Evolutionary conservation across 176 grass and related monocot species (phyloP).

Genomic region (Raddia distichophylla): DNA sequence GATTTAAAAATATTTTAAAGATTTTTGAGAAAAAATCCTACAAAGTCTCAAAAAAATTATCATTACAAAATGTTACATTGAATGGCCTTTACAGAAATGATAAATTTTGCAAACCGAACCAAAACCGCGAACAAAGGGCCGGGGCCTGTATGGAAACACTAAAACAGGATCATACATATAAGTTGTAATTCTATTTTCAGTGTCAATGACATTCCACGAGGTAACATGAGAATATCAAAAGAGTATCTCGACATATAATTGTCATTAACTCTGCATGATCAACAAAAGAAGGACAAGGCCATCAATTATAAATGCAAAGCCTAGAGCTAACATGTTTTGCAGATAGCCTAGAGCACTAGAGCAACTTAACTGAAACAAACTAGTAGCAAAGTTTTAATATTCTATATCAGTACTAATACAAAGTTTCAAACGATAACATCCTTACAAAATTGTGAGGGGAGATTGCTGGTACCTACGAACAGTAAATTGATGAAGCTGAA

Average conservation of each 20-base stretch:
- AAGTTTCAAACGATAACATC: background rate
- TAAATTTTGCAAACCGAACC: too few relatives aligned
- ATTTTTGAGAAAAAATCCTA: too few relatives aligned
- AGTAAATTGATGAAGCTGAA: background rate
- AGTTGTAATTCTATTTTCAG: background rate
- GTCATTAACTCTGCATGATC: background rate
- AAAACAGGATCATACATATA: background rate
- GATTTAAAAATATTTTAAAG: too few relatives aligned
- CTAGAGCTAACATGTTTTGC: background rate
- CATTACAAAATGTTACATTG: too few relatives aligned
- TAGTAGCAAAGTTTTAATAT: slow-evolving; percentile 14
- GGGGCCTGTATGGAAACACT: background rate
- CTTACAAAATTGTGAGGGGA: background rate
- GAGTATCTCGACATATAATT: background rate
- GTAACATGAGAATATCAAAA: background rate
- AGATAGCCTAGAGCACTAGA: slow-evolving; percentile 34
- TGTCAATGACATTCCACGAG: slow-evolving; percentile 1
- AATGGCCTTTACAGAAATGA: too few relatives aligned
- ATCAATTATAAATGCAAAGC: slow-evolving; percentile 13
- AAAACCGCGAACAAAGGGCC: too few relatives aligned
- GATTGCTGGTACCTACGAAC: background rate
- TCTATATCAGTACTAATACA: background rate
- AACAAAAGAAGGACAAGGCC: background rate
- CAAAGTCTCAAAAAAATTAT: too few relatives aligned
- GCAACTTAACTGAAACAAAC: slow-evolving; percentile 8